Evolutionary conservation across 225 moss, liverwort and hornwort species (phyloP), one percentile per base, ranked within the genome.

Genomic region (Physcomitrellopsis africana): DNA sequence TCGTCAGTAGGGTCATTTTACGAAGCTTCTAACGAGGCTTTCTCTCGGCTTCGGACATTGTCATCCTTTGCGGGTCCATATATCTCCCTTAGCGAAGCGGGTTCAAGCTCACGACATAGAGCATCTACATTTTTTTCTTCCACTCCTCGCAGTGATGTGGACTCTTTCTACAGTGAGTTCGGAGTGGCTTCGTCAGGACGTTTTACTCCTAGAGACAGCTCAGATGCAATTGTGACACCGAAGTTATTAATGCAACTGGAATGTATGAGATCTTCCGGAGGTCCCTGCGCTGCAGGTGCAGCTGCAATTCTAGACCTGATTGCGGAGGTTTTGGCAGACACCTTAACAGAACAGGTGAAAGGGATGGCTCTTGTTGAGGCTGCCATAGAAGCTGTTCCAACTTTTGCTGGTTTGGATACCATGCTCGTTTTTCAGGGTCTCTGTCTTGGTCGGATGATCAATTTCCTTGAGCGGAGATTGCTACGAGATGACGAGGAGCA

Each of bases 361-460:
- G 99, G 89, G 62, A 87, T 84, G 83, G 18, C 51, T 60, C 68
- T 99, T 63, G 89, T 95, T 70, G 99, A 99, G 81, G 76, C 90
- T 80, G 86, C 95, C 44, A 59, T 95, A 47, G 99, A 99, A 84
- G 95, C 99, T 72, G 99, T 86, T 70, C 99, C 99, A 68, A 81
- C 95, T 5, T 90, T 79, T 80, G 85, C 88, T 67, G 93, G 93
- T 74, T 86, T 92, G 58, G 92, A 90, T 27, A 85, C 89, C 24
- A 81, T 93, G 78, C 87, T 99, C 67, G 80, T 86, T 72, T 99
- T 99, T 47, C 99, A 99, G 78, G 99, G 99, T 49, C 81, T 99
- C 26, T 99, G 99, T 77, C 86, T 99, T 82, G 85, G 92, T 49
- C 93, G 99, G 23, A 87, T 99, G 77, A 80, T 99, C 58, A 99